A percentile compares a stretch with the other conserved stretches of the same genome.
phyloP scores from a whole-genome alignment of 2,329 filamentous ascomycete genomes.

The Thelonectria blattea region DNA sequence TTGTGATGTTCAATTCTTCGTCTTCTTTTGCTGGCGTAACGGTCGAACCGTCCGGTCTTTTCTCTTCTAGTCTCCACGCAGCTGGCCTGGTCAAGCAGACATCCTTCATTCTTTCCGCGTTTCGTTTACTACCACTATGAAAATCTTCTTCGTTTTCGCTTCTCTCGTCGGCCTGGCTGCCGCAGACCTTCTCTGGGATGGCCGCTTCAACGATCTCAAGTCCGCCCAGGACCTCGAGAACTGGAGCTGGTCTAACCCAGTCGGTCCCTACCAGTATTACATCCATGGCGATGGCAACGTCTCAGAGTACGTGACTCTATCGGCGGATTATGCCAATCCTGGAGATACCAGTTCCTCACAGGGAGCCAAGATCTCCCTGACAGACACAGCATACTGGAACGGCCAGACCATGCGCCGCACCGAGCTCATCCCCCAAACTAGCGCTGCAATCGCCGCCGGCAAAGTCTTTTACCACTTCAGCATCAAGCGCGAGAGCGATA shows the following conservation, averaged over 20 bases:
- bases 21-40: not conserved
- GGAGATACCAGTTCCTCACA: conserved; percentile 65
- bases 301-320: conserved; percentile 66
- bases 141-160: conserved; percentile 15
- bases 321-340: conserved; percentile 67
- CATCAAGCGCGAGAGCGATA: conserved; percentile 63
- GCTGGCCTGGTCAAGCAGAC: conserved; percentile 11
- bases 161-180: conserved; percentile 16
- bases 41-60: not conserved
- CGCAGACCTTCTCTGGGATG: conserved; percentile 62
- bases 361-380: conserved; percentile 72
- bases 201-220: conserved; percentile 66
- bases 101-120: not conserved
- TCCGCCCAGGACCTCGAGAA: conserved; percentile 60
- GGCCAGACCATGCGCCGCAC: conserved; percentile 75
- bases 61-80: conserved; percentile 7
- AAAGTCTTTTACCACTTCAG: conserved; percentile 77
- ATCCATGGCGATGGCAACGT: conserved; percentile 63
- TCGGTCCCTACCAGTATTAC: conserved; percentile 66
- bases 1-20: not conserved
- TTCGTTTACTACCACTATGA: conserved; percentile 8
- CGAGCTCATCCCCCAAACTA: conserved; percentile 75
- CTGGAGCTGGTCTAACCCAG: conserved; percentile 72
- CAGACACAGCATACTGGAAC: conserved; percentile 71
- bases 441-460: conserved; percentile 67